Evolutionary conservation across 2,329 filamentous ascomycete species (phyloP), one percentile per base, ranked within the genome.

Genomic region (Zasmidium citrigriseum): DNA sequence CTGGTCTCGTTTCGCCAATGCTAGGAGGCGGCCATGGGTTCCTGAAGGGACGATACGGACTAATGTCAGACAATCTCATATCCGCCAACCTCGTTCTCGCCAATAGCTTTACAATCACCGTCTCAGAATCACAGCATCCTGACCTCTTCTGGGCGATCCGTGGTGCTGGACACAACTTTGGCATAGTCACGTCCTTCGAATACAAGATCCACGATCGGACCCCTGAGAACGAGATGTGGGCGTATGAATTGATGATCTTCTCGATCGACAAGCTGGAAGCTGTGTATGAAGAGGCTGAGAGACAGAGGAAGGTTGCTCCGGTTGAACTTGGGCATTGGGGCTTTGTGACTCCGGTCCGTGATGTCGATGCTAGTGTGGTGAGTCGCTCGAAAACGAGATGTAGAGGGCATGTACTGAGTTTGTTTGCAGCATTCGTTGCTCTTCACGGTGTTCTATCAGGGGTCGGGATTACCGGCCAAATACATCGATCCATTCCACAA

Each of bases 61-160:
- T 87, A 11, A 75, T 76, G 1, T 78, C 82, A 48, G 82, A 83
- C 68, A 77, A 78, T 58, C 73, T 83, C 9, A 72, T 68, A 0
- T 70, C 72, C 1, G 72, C 67, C 9, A 69, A 68, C 4, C 61
- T 80, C 0, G 75, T 78, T 2, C 68, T 78, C 4, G 76, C 76
- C 1, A 69, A 75, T 55, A 77, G 76, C 0, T 63, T 58, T 11
- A 61, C 75, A 14, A 68, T 77, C 12, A 73, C 61, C 1, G 72
- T 72, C 1, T 81, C 78, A 10, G 34, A 24, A 7, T 22, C 52
- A 12, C 22, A 57, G n/a, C 50, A 64, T n/a, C 23, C 52, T 12
- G 62, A 64, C 22, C 48, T 64, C 1, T 58, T 57, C 22, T 64
- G 62, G 60, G 60, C 44, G 16, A 44, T 59, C 45, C 24, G 55